Percentiles rank a stretch among this genome's conserved stretches.
These are phyloP conservation scores for Rhododendron williamsianum DNA, from an alignment of 148 eudicot species.

Conservation along the genomic window DNA sequence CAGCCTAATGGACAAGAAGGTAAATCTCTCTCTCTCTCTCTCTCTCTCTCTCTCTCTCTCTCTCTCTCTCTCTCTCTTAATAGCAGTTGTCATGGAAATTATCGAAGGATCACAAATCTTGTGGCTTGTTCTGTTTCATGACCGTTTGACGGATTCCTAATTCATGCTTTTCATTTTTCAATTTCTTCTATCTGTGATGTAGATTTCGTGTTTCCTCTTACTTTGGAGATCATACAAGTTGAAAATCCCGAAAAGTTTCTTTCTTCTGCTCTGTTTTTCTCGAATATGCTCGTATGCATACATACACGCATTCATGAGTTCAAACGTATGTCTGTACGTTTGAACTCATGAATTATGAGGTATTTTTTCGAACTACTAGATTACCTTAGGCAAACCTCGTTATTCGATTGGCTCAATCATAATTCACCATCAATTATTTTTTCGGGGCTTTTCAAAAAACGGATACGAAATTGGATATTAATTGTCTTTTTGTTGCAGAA, in stretches of 20 bases:
- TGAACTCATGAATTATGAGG: too few relatives aligned
- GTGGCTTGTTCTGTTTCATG: background rate
- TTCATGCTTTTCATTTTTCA: background rate
- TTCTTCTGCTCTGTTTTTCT: background rate
- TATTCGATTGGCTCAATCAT: background rate
- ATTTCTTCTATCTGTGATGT: background rate
- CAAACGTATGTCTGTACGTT: too few relatives aligned
- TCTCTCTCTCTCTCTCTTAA: background rate
- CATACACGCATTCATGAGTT: background rate
- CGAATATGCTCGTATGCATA: background rate
- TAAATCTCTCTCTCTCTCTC: too few relatives aligned
- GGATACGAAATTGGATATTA: background rate
- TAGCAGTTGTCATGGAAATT: background rate
- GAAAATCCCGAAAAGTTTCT: background rate
- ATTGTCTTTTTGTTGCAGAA: conserved; percentile 26
- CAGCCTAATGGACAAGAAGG: conserved; percentile 12
- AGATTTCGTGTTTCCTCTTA: background rate
- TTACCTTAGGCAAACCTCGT: background rate
- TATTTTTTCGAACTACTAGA: too few relatives aligned
- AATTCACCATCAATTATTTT: background rate
- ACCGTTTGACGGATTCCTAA: background rate
- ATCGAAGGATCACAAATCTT: background rate
- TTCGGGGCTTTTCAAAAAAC: background rate
- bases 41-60: background rate
- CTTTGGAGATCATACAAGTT: background rate